phyloP scores from a whole-genome alignment of 1,284 basidiomycete genomes.

The Anthracocystis setariae region DNA sequence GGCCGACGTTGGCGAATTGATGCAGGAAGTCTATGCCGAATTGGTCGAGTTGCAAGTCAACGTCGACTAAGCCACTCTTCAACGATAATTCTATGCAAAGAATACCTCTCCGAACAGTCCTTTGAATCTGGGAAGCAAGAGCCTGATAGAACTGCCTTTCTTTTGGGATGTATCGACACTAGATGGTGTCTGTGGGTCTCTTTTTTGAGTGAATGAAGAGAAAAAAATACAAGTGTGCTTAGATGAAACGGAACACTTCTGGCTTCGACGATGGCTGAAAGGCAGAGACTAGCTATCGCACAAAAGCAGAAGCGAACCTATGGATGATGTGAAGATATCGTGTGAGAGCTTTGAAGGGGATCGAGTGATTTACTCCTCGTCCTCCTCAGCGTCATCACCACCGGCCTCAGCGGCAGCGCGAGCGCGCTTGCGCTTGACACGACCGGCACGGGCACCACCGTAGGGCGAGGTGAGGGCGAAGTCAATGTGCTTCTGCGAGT shows the following conservation, averaged over 20 bases:
- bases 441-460: conserved; percentile 94
- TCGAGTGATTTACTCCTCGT: conserved; percentile 53
- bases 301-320: conserved; percentile 6
- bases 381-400: conserved; percentile 83
- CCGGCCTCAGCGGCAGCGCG: conserved; percentile 90
- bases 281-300: conserved; percentile 17
- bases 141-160: conserved; percentile 31
- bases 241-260: conserved; percentile 6
- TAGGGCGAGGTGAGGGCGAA: conserved; percentile 97
- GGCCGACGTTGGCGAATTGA: conserved; percentile 35
- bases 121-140: conserved; percentile 15
- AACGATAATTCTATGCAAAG: not conserved
- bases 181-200: conserved; percentile 9
- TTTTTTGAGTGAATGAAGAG: conserved; percentile 19
- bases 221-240: conserved; percentile 32
- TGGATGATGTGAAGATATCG: conserved; percentile 2
- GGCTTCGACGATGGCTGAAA: conserved; percentile 23
- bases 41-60: conserved; percentile 36
- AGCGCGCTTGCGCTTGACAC: conserved; percentile 98
- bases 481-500: conserved; percentile 85
- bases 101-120: not conserved
- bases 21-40: conserved; percentile 52
- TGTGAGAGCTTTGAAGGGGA: not conserved
- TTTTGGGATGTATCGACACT: conserved; percentile 20
- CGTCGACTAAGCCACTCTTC: not conserved